Evolutionary conservation across 2,329 filamentous ascomycete genomes (phyloP), one percentile per base, ranked within the genome.

Genomic region (Epichloe hybrida): DNA sequence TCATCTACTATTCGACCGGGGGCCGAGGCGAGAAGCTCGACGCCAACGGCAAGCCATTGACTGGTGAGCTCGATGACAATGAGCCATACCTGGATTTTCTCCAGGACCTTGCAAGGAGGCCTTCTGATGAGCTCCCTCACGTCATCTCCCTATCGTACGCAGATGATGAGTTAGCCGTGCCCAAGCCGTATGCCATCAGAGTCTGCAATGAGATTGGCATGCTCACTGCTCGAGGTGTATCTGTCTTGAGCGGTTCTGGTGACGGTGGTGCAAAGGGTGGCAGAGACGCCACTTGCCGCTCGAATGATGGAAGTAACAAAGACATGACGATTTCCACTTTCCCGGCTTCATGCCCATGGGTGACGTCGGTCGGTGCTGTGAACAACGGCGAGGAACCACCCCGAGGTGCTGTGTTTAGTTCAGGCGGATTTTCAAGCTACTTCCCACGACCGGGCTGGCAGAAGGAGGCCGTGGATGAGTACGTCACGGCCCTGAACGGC

Each of bases 301-400:
- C 72, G 51, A 80, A 82, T 59, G 79, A 84, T 51, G 81, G 80
- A 21, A 70, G 66, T 41, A 72, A 76, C 52, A 73, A 69, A 1
- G 73, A 73, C 9, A 69, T 73, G 20, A 80, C 83, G 59, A 68
- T 80, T 34, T 73, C 81, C 1, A 74, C 72, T 5, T 88, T 86
- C 64, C 84, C 84, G 0, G 76, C 75, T 0, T 75, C 76, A 0
- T 88, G 84, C 57, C 83, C 83, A 0, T 87, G 78, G 62, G 76
- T 86, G 7, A 87, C 84, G 0, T 68, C 74, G 2, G 76, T 87
- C 1, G 84, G 84, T 6, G 83, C 77, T 1, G 81, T 79, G 1
- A 59, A 54, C 39, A 67, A 67, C 55, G 56, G 56, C 2, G 56
- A 57, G 3, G 60, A 65, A 4, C 69, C 69, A 0, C 67, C 73